Conservation (phyloP, 768 basidiomycete genomes). For the Grammothele lineata region DNA sequence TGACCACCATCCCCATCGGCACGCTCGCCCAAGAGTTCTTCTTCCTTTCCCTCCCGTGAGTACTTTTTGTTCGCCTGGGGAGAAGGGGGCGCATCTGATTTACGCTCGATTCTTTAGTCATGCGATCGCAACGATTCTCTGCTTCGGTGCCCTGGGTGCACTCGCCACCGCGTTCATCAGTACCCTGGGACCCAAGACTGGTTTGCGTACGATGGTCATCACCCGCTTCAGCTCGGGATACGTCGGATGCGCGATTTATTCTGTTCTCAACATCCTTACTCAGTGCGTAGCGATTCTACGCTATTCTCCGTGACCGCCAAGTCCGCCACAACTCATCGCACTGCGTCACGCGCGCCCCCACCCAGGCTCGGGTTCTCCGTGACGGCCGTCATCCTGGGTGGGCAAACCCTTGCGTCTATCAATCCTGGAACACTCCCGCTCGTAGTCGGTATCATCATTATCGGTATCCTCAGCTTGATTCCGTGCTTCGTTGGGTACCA, state of each 20-base stretch:
- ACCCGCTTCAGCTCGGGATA: constrained; percentile 46
- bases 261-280: constrained; percentile 50
- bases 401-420: constrained; percentile 45
- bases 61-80: constrained; percentile 1
- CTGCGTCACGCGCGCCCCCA: background rate
- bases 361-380: constrained; percentile 44
- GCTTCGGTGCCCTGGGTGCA: constrained; percentile 42
- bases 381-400: constrained; percentile 49
- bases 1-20: constrained; percentile 46
- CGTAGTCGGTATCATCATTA: constrained; percentile 45
- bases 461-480: constrained; percentile 36
- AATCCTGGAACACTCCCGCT: constrained; percentile 41
- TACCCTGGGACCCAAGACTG: constrained; percentile 48
- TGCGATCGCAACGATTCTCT: constrained; percentile 39
- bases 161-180: constrained; percentile 46
- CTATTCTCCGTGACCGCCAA: background rate
- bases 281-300: constrained; percentile 16
- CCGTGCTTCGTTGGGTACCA: constrained; percentile 47
- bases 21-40: constrained; percentile 44
- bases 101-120: no score
- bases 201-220: constrained; percentile 52
- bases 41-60: constrained; percentile 43
- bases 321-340: background rate
- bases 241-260: constrained; percentile 44
- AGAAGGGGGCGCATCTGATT: background rate